Conservation (phyloP, 306 rosid species). For the Luffa acutangula region DNA sequence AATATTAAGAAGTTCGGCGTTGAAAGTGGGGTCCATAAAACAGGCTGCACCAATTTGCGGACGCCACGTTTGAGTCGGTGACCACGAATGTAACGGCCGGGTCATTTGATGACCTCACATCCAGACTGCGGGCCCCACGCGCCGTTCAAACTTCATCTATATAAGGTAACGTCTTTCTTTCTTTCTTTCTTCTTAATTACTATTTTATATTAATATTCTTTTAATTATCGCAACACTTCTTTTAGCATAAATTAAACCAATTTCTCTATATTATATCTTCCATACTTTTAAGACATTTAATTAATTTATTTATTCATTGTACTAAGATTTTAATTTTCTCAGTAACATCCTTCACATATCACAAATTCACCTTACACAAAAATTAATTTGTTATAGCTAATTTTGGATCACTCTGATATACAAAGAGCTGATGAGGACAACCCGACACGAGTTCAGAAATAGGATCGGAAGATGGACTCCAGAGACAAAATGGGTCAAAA, state of each 20-base stretch:
- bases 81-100: slow-evolving; percentile 30
- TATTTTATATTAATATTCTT: neutral
- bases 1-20: slow-evolving; percentile 20
- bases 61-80: slow-evolving; percentile 34
- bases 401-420: no score
- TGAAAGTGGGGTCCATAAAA: slow-evolving; percentile 18
- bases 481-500: no score
- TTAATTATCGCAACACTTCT: neutral
- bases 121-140: slow-evolving; percentile 19
- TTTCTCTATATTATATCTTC: neutral
- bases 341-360: no score
- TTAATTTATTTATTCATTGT: no score
- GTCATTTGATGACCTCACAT: slow-evolving; percentile 24
- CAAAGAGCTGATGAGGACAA: no score
- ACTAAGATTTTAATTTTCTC: no score
- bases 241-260: neutral
- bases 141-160: slow-evolving; percentile 22
- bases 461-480: no score
- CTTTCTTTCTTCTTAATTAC: neutral
- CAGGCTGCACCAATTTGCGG: slow-evolving; percentile 1
- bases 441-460: no score
- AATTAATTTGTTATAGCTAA: no score
- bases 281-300: no score
- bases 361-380: no score
- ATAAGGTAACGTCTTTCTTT: slow-evolving; percentile 19